Evolutionary conservation across 306 rosid species (phyloP).

Genomic region (Lathyrus tuberosus): DNA sequence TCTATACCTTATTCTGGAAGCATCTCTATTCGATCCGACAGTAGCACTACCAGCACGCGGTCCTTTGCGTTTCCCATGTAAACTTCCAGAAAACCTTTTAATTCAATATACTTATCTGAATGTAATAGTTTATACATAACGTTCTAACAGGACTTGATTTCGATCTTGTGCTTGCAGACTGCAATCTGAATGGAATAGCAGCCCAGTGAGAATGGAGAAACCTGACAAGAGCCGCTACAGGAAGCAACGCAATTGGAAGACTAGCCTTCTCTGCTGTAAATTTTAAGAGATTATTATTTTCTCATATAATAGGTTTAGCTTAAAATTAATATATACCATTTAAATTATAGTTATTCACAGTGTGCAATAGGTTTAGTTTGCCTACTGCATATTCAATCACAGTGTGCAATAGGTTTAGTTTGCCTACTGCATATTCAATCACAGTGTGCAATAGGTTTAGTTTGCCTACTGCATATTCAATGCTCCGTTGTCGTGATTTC

Average conservation of each 20-base stretch:
- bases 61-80: conserved; percentile 96
- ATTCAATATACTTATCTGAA: neutral
- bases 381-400: conserved; percentile 7
- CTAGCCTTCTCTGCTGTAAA: conserved; percentile 83
- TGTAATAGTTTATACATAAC: neutral
- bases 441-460: conserved; percentile 27
- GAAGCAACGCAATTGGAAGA: conserved; percentile 69
- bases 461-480: conserved; percentile 27
- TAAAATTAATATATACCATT: conserved; percentile 40
- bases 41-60: conserved; percentile 95
- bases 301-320: conserved; percentile 48
- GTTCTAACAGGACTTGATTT: neutral
- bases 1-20: conserved; percentile 79
- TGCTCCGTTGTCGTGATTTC: neutral
- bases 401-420: too few relatives aligned
- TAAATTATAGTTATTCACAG: conserved; percentile 39
- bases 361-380: conserved; percentile 54
- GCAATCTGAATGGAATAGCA: conserved; percentile 80
- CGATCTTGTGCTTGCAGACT: conserved; percentile 55
- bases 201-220: conserved; percentile 90
- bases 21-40: conserved; percentile 86
- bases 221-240: conserved; percentile 56
- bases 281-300: conserved; percentile 53
- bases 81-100: conserved; percentile 24
- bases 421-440: neutral